phyloP scores from a whole-genome alignment of 192 early-diverging fungal species.

The Martensiomyces pterosporus region DNA sequence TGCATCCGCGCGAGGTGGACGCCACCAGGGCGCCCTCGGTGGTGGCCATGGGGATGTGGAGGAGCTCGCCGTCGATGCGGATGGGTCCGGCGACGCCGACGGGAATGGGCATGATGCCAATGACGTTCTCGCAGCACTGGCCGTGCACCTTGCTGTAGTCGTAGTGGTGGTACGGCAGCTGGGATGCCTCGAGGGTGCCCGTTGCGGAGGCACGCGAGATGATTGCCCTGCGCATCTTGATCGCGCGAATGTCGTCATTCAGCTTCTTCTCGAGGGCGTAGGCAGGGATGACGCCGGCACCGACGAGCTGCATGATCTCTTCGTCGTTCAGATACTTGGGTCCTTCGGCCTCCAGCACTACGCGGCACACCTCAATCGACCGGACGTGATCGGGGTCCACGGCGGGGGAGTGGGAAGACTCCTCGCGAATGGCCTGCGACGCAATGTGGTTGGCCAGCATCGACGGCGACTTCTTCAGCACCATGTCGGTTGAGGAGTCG shows the following conservation, averaged over 20 bases:
- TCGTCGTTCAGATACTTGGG: conserved; percentile 62
- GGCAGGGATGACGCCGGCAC: conserved; percentile 66
- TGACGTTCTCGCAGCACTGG: conserved; percentile 93
- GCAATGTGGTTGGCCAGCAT: conserved; percentile 11
- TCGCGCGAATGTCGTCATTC: conserved; percentile 73
- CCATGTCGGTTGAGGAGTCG: conserved; percentile 41
- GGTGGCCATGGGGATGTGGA: conserved; percentile 93
- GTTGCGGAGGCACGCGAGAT: conserved; percentile 65
- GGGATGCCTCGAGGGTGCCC: conserved; percentile 59
- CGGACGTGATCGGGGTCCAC: conserved; percentile 11
- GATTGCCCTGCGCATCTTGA: conserved; percentile 72
- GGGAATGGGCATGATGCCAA: conserved; percentile 89
- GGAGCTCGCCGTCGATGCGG: too few relatives aligned
- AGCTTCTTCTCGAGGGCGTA: conserved; percentile 87
- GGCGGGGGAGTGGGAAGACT: background rate
- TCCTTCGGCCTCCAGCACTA: conserved; percentile 27
- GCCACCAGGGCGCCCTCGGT: conserved; percentile 90
- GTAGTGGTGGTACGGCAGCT: conserved; percentile 78
- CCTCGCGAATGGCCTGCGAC: conserved; percentile 11
- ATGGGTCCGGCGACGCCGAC: conserved; percentile 92
- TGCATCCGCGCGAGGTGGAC: conserved; percentile 89
- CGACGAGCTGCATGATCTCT: conserved; percentile 70
- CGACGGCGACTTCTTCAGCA: conserved; percentile 38
- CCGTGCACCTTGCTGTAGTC: conserved; percentile 87
- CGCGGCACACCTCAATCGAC: conserved; percentile 41